Evolutionary conservation across 2,329 filamentous ascomycete genomes (phyloP), one percentile per base, ranked within the genome.

Genomic region (Raffaelea arxii): DNA sequence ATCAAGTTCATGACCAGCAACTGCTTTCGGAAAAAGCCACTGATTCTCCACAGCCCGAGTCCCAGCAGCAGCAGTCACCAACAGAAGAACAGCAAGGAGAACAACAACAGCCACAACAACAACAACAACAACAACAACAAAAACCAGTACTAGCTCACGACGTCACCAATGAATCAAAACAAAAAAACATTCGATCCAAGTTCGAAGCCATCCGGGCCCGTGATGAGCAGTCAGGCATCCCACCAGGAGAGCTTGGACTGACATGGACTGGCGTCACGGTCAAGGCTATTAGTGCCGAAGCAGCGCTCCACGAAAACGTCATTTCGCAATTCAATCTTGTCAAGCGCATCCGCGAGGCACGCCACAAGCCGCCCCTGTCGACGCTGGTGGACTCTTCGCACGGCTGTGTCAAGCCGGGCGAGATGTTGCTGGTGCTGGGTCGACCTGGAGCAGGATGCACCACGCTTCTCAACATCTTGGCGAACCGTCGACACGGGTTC

Each of bases 401-500:
- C 45, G 77, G 77, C 25, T 58, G 77, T 14, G 69, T 80, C 11
- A 68, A 66, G 44, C 68, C 65, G 35, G 74, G 74, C 24, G 75
- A 78, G 61, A 75, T 78, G 68, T 62, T 78, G 43, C 65, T 77
- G 12, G 75, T 78, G 2, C 65, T 78, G 1, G 75, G 75, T 3
- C 67, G 78, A 43, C 79, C 79, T 10, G 70, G 70, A 1, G 71
- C 70, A 39, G 77, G 77, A n/a, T 80, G 77, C 60, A 72, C 68
- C 37, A 78, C 75, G 1, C 63, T 78, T 3, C 59, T 78, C 10
- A 78, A 77, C 56, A 72, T 78, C 0, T 79, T 89, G 47, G 79
- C 80, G 25, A 89, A 89, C 58, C 77, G 82, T 71, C 79, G 82
- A 4, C 71, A 70, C 3, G 72, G 75, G 2, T 89, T 80, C 52